Percentiles rank a stretch among this genome's conserved stretches.
phyloP scores from a whole-genome alignment of 2,329 filamentous ascomycete species.

The Parascedosporium putredinis region DNA sequence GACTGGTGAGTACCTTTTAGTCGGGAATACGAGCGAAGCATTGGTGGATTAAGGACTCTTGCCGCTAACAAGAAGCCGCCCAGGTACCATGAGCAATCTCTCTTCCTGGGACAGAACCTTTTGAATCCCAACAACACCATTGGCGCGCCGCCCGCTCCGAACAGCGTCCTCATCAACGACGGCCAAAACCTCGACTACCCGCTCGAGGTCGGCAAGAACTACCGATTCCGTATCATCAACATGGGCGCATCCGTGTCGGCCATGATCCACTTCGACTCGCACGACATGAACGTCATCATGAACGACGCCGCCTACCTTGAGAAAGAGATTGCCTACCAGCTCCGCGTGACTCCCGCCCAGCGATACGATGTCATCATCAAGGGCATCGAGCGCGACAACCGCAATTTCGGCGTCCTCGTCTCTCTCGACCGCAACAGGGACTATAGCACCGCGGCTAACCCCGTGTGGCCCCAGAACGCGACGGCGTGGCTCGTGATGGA shows the following conservation, averaged over 20 bases:
- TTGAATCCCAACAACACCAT: slow-evolving; percentile 27
- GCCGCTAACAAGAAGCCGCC: slow-evolving; percentile 35
- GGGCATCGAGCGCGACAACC: slow-evolving; percentile 24
- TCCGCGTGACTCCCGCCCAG: slow-evolving; percentile 31
- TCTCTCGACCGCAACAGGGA: slow-evolving; percentile 33
- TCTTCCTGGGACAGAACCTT: slow-evolving; percentile 28
- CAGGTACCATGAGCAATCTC: slow-evolving; percentile 29
- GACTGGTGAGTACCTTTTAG: slow-evolving; percentile 20
- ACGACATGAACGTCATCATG: slow-evolving; percentile 35
- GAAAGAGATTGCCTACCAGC: slow-evolving; percentile 22
- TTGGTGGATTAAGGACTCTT: too few relatives aligned
- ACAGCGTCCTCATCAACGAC: slow-evolving; percentile 32
- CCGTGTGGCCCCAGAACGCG: slow-evolving; percentile 25
- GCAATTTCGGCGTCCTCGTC: slow-evolving; percentile 33
- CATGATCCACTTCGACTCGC: slow-evolving; percentile 32
- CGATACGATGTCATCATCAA: slow-evolving; percentile 35
- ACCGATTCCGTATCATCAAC: slow-evolving; percentile 36
- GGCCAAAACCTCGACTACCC: slow-evolving; percentile 23
- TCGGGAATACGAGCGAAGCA: too few relatives aligned
- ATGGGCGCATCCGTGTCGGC: slow-evolving; percentile 31
- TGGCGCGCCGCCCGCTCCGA: slow-evolving; percentile 29
- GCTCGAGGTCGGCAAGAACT: slow-evolving; percentile 31
- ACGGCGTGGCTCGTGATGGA: slow-evolving; percentile 34
- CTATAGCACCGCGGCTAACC: slow-evolving; percentile 16
- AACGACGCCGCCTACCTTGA: slow-evolving; percentile 30